Evolutionary conservation across 768 basidiomycete genomes (phyloP).

Genomic region (Calocybe cyanea): DNA sequence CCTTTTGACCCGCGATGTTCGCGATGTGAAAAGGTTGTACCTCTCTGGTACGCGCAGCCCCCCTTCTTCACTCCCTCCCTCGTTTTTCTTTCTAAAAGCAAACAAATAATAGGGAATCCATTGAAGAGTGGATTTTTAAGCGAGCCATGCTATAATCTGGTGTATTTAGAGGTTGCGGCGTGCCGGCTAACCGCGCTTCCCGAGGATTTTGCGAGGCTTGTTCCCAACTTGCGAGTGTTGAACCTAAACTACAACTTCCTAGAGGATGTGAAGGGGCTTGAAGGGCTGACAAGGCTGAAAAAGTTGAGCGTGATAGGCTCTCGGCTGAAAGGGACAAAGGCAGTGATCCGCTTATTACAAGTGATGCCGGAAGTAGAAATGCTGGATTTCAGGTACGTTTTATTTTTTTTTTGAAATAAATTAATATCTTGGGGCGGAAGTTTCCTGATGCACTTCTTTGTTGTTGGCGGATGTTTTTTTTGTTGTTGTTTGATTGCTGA

Average conservation of each 20-base stretch:
- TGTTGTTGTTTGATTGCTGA: too few species aligned
- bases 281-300: constrained; percentile 69
- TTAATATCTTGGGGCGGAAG: neutral
- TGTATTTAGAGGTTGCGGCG: constrained; percentile 87
- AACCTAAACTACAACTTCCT: constrained; percentile 98
- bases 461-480: too few species aligned
- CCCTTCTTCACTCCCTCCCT: constrained; percentile 3
- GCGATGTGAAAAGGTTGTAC: constrained; percentile 92
- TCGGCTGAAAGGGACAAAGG: constrained; percentile 70
- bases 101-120: constrained; percentile 57
- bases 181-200: constrained; percentile 81
- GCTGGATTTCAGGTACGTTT: constrained; percentile 77
- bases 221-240: constrained; percentile 85
- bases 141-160: constrained; percentile 81
- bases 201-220: constrained; percentile 52
- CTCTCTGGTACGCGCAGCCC: constrained; percentile 70
- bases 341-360: constrained; percentile 66
- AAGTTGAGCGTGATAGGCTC: constrained; percentile 88
- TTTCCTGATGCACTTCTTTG: constrained; percentile 4
- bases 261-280: constrained; percentile 63
- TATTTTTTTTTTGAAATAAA: constrained; percentile 11
- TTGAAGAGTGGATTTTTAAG: constrained; percentile 56
- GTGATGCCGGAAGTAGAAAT: constrained; percentile 80
- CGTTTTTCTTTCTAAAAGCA: constrained; percentile 15
- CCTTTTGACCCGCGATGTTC: constrained; percentile 64